Evolutionary conservation across 2,329 filamentous ascomycete genomes (phyloP).

Genomic region (Claviceps fusiformis): DNA sequence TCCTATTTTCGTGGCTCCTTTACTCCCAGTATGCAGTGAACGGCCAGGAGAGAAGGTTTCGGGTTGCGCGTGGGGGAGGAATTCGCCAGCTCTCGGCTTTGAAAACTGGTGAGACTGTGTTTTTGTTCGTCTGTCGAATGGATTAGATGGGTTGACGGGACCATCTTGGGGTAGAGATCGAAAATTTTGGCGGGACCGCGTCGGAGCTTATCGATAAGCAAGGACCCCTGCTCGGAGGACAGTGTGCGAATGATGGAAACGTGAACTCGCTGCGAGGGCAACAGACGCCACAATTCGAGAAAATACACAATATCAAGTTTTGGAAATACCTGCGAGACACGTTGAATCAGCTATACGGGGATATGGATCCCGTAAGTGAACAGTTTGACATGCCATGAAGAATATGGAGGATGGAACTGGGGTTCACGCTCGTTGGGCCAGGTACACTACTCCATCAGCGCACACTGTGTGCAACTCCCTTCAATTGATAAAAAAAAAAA

Average conservation of each 20-base stretch:
- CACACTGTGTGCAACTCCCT: conserved; percentile 5
- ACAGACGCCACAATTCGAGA: not conserved
- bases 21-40: not conserved
- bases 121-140: not conserved
- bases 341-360: not conserved
- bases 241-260: conserved; percentile 4
- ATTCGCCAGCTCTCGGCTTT: not conserved
- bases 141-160: not conserved
- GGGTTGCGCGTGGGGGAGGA: not conserved
- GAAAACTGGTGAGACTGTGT: not conserved
- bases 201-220: conserved; percentile 19
- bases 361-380: not conserved
- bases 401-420: not conserved
- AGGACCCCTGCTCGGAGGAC: not conserved
- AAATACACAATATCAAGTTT: not conserved
- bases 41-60: conserved; percentile 2
- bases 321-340: no score
- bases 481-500: not conserved
- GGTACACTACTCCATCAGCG: not conserved
- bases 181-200: conserved; percentile 15
- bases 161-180: not conserved
- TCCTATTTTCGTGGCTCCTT: not conserved
- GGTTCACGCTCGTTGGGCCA: not conserved
- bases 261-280: not conserved
- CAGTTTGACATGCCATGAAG: not conserved